Conservation (phyloP, 192 early-diverging fungal genomes). For the Helicostylum pulchrum region DNA sequence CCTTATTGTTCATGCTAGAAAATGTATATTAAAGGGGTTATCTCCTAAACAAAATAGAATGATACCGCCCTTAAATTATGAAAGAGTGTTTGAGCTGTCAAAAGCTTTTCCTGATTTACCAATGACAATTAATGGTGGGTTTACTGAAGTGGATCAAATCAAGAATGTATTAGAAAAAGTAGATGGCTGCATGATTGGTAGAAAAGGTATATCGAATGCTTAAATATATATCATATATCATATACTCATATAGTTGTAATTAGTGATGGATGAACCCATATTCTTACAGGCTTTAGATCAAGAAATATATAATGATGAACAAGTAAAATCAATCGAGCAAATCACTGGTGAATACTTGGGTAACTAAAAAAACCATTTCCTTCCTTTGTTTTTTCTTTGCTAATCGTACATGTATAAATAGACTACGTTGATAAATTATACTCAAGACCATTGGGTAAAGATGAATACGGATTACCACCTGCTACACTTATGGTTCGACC, state of each 20-base stretch:
- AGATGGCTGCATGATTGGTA: slow-evolving; percentile 71
- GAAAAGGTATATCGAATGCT: slow-evolving; percentile 43
- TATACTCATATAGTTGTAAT: too few species aligned
- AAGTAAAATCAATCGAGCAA: slow-evolving; percentile 28
- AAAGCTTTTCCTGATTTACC: slow-evolving; percentile 51
- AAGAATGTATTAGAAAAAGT: slow-evolving; percentile 43
- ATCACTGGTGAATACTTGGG: slow-evolving; percentile 42
- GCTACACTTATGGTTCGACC: slow-evolving; percentile 39
- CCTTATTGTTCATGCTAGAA: slow-evolving; percentile 68
- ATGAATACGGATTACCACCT: slow-evolving; percentile 34
- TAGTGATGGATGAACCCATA: slow-evolving; percentile 63
- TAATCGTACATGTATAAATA: background rate
- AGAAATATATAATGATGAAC: slow-evolving; percentile 2
- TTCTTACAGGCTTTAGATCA: slow-evolving; percentile 60
- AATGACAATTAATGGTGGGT: slow-evolving; percentile 68
- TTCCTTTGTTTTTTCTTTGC: background rate
- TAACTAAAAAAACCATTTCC: slow-evolving; percentile 2
- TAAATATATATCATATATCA: background rate
- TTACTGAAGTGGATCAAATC: slow-evolving; percentile 47
- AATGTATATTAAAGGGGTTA: slow-evolving; percentile 62
- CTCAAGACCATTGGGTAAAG: background rate
- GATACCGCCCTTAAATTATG: slow-evolving; percentile 62
- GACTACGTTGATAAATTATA: slow-evolving; percentile 17
- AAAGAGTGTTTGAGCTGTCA: slow-evolving; percentile 52
- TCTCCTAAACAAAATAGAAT: slow-evolving; percentile 66